phyloP scores from a whole-genome alignment of 805 yeast species.

The Candida argentea region DNA sequence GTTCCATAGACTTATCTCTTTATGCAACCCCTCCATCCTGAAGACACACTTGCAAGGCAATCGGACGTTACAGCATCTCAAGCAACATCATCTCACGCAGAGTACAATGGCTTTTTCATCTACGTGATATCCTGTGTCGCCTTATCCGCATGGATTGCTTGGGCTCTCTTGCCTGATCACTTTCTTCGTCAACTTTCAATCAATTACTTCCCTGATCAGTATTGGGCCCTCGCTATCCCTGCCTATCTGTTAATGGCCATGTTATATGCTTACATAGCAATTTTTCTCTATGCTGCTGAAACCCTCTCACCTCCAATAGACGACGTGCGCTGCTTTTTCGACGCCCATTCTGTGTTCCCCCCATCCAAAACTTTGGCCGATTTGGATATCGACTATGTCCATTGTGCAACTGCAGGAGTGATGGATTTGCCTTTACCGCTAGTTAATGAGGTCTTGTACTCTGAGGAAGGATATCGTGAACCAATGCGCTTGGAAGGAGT shows the following conservation, averaged over 20 bases:
- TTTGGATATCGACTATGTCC: constrained; percentile 20
- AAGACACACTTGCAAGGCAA: constrained; percentile 50
- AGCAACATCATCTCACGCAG: constrained; percentile 49
- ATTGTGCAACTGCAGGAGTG: constrained; percentile 68
- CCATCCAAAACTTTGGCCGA: constrained; percentile 4
- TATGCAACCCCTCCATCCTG: too few relatives aligned
- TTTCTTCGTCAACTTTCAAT: constrained; percentile 44
- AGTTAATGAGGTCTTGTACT: constrained; percentile 57
- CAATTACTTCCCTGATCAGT: constrained; percentile 74
- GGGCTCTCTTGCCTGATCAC: constrained; percentile 69
- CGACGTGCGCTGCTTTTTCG: constrained; percentile 57
- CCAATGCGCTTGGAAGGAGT: too few relatives aligned
- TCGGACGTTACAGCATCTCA: constrained; percentile 57
- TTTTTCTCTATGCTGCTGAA: constrained; percentile 71
- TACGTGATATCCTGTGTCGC: constrained; percentile 57
- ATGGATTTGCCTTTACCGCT: constrained; percentile 72
- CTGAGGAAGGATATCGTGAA: constrained; percentile 3
- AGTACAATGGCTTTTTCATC: constrained; percentile 81
- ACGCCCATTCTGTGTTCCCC: constrained; percentile 41
- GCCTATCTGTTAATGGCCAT: constrained; percentile 58
- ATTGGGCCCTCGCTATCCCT: constrained; percentile 86
- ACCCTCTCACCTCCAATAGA: constrained; percentile 50
- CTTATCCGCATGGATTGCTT: constrained; percentile 47
- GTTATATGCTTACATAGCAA: constrained; percentile 61
- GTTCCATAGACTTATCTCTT: too few relatives aligned